Percentiles rank a stretch among this genome's conserved stretches.
Evolutionary conservation across 1,139 yeast genomes (phyloP).

Genomic region (Zygosaccharomyces pseudobailii): DNA sequence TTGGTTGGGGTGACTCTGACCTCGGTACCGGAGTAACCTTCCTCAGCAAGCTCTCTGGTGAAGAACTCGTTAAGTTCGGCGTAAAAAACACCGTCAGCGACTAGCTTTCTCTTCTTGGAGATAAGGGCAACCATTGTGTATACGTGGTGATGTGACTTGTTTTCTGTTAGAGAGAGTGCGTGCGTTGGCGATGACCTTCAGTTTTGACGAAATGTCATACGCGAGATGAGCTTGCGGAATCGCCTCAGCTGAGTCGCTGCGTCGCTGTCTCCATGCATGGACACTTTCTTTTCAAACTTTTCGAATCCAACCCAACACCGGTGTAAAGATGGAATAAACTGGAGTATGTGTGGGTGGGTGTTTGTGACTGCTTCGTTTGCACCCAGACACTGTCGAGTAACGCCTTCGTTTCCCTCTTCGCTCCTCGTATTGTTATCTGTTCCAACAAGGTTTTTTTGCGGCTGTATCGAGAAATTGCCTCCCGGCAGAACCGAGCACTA

Average conservation of each 20-base stretch:
- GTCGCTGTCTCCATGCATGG: no score
- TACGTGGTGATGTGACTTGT: conserved; percentile 4
- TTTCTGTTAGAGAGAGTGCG: not conserved
- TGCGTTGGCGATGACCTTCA: not conserved
- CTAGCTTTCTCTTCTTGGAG: conserved; percentile 85
- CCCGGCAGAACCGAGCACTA: no score
- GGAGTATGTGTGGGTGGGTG: no score
- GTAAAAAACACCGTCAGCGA: conserved; percentile 99
- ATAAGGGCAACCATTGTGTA: conserved; percentile 56
- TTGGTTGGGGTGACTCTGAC: conserved; percentile 98
- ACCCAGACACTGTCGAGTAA: no score
- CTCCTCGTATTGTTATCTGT: no score
- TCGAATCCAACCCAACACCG: no score
- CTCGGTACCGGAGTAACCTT: conserved; percentile 99
- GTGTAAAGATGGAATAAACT: no score
- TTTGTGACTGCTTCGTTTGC: no score
- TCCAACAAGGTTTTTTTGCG: no score
- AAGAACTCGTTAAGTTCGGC: conserved; percentile 99
- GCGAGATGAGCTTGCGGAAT: conserved; percentile 1
- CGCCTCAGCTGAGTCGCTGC: not conserved
- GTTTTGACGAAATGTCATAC: conserved; percentile 1
- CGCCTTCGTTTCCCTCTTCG: no score
- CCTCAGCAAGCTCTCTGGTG: conserved; percentile 99
- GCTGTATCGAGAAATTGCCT: no score
- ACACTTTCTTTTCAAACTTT: no score